Base-by-base conservation (phyloP, 2,329 filamentous ascomycete genomes). In the Pseudocercospora fuligena region DNA sequence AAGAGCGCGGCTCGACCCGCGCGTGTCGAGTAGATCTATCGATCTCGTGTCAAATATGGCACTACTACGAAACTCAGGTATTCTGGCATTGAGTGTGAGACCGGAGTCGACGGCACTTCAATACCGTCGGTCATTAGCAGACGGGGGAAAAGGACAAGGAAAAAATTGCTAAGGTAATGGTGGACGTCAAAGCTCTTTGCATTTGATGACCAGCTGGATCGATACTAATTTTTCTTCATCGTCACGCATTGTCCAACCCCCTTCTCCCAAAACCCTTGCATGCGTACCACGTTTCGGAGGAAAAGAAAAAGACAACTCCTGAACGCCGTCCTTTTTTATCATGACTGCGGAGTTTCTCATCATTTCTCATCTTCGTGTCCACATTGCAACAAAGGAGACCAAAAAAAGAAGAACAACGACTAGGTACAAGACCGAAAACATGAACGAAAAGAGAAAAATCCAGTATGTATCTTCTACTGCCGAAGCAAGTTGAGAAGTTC, bases 341-440 rank as follows among this genome's bases (percentile, higher is more conserved):
- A 29, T 59, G 49, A 57, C 61, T 40, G 47, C 60, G 36, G 43
- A 54, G 43, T 51, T 51, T 65, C 56, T 64, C 61, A 60, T 65
- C 40, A 58, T 46, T 64, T 60, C 57, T 69, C 66, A 64, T 53
- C 40, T 56, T 63, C 66, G 63, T 65, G 59, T 54, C 54, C 60
- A 47, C 66, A 57, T 67, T 43, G 65, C 60, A 65, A 68, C 64
- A 69, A 61, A 66, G 46, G 46, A 61, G 43, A 61, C 29, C 59
- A 54, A 46, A 60, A 67, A 58, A 40, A 54, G 11, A 33, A 36
- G 47, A 58, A 63, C 61, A 65, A 61, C 36, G 43, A 63, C 56
- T 61, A 69, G 56, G 62, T 60, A 66, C 65, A 66, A 25, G 40
- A 63, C 65, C 63, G 59, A 49, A 43, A 61, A 61, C 57, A 65